A percentile compares a stretch with the other conserved stretches of the same genome.
Conservation (phyloP, 805 yeast genomes). For the Wickerhamiella azyma region DNA sequence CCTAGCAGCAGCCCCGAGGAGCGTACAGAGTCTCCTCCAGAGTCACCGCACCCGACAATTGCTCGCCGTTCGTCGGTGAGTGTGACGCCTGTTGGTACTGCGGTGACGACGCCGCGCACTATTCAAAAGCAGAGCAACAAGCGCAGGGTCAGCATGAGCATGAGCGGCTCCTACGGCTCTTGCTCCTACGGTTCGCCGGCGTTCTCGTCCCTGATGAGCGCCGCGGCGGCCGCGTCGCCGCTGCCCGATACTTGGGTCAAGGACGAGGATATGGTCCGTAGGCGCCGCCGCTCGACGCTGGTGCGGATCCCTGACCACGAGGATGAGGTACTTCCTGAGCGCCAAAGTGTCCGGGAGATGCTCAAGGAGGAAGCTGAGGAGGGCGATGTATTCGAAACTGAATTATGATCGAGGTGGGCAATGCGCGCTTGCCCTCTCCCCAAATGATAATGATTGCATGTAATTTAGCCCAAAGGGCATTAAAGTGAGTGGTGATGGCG, state of each 20-base stretch:
- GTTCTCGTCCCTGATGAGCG: conserved; percentile 10
- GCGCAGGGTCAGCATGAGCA: conserved; percentile 6
- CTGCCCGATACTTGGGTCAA: conserved; percentile 16
- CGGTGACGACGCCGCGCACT: conserved; percentile 11
- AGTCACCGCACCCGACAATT: neutral
- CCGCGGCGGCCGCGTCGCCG: conserved; percentile 18
- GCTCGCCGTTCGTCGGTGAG: neutral
- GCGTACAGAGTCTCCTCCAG: conserved; percentile 1
- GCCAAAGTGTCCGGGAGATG: conserved; percentile 28
- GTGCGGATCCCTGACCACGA: conserved; percentile 12
- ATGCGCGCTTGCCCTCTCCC: too few relatives aligned
- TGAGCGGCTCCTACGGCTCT: neutral
- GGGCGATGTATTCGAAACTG: conserved; percentile 1
- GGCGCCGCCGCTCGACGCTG: conserved; percentile 8
- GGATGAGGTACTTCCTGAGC: conserved; percentile 21
- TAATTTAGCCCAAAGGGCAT: neutral
- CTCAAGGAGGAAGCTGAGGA: conserved; percentile 15
- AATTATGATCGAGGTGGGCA: neutral
- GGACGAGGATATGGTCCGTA: conserved; percentile 12
- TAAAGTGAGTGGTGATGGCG: too few relatives aligned
- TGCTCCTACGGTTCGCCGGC: neutral
- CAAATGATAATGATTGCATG: neutral
- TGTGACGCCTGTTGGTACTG: neutral
- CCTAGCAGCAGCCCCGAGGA: neutral
- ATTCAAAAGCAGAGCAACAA: conserved; percentile 7